Conservation (phyloP, 2,329 filamentous ascomycete species). For the Ascocoryne sarcoides region DNA sequence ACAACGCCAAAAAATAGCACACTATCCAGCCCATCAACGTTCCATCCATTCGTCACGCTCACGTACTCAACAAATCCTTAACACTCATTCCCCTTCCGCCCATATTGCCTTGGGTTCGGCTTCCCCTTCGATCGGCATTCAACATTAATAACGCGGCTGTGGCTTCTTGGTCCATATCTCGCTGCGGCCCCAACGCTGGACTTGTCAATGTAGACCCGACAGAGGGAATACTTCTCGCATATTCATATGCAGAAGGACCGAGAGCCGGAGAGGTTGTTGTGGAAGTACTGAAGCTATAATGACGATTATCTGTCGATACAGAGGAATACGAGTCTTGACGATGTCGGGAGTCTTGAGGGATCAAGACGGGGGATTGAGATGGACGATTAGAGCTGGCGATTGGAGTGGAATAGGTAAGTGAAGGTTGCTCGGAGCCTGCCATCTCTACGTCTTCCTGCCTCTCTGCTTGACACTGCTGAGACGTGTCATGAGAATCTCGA, state of each 20-base stretch:
- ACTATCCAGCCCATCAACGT: too few relatives aligned
- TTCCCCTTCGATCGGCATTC: slow-evolving; percentile 57
- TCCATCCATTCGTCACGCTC: too few relatives aligned
- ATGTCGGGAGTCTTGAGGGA: slow-evolving; percentile 36
- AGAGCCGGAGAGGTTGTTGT: slow-evolving; percentile 50
- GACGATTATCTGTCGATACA: slow-evolving; percentile 39
- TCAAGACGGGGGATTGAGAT: slow-evolving; percentile 43
- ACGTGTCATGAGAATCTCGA: slow-evolving; percentile 15
- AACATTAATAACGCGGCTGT: slow-evolving; percentile 84
- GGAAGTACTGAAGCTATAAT: slow-evolving; percentile 40
- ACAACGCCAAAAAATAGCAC: too few relatives aligned
- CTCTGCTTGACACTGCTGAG: slow-evolving; percentile 37
- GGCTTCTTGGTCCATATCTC: slow-evolving; percentile 53
- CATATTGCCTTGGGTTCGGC: slow-evolving; percentile 16
- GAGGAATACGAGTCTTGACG: slow-evolving; percentile 46
- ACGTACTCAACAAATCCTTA: slow-evolving; percentile 44
- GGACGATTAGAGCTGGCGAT: slow-evolving; percentile 29
- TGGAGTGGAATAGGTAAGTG: slow-evolving; percentile 36
- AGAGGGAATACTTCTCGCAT: slow-evolving; percentile 31
- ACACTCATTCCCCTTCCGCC: slow-evolving; percentile 44
- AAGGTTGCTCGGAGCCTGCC: slow-evolving; percentile 43
- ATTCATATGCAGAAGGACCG: slow-evolving; percentile 40
- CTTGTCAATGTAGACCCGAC: slow-evolving; percentile 47
- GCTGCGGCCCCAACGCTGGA: slow-evolving; percentile 46
- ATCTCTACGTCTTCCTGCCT: slow-evolving; percentile 51